phyloP scores from a whole-genome alignment of 2,329 filamentous ascomycete species.

The Trichoderma semiorbis region DNA sequence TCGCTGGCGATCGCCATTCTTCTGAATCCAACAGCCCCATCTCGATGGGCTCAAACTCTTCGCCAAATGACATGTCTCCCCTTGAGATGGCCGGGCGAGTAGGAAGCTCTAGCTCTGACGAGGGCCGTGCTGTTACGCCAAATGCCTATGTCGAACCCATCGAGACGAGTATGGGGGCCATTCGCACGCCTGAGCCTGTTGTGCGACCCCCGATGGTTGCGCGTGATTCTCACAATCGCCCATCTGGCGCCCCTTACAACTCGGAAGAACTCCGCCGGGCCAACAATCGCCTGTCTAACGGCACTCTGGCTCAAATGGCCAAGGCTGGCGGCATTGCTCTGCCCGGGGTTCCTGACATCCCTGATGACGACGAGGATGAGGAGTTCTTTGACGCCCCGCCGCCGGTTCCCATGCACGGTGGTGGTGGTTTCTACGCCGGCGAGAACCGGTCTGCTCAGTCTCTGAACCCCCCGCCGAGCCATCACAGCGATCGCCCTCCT shows the following conservation, averaged over 20 bases:
- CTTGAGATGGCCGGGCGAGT: conserved; percentile 42
- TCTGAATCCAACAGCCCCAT: conserved; percentile 42
- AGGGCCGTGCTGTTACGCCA: conserved; percentile 42
- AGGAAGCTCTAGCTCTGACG: conserved; percentile 51
- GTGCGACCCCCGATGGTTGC: conserved; percentile 74
- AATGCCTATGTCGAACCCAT: conserved; percentile 36
- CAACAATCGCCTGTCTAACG: conserved; percentile 78
- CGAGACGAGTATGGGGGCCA: conserved; percentile 47
- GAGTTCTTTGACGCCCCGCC: conserved; percentile 34
- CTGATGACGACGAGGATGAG: conserved; percentile 25
- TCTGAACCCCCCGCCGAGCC: conserved; percentile 37
- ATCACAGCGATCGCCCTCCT: conserved; percentile 34
- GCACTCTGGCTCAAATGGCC: conserved; percentile 76
- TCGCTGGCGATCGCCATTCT: conserved; percentile 54
- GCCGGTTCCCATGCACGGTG: conserved; percentile 51
- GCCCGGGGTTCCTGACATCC: conserved; percentile 33
- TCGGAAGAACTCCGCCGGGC: conserved; percentile 75
- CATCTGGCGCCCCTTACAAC: conserved; percentile 64
- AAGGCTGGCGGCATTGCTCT: conserved; percentile 59
- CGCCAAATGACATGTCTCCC: conserved; percentile 36
- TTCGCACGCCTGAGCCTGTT: conserved; percentile 72
- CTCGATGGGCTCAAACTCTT: conserved; percentile 31
- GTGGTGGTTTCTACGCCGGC: conserved; percentile 51
- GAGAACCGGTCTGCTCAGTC: conserved; percentile 51
- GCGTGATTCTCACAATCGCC: conserved; percentile 68